Evolutionary conservation across 2,329 filamentous ascomycete genomes (phyloP).

Genomic region (Penicillium sp.): DNA sequence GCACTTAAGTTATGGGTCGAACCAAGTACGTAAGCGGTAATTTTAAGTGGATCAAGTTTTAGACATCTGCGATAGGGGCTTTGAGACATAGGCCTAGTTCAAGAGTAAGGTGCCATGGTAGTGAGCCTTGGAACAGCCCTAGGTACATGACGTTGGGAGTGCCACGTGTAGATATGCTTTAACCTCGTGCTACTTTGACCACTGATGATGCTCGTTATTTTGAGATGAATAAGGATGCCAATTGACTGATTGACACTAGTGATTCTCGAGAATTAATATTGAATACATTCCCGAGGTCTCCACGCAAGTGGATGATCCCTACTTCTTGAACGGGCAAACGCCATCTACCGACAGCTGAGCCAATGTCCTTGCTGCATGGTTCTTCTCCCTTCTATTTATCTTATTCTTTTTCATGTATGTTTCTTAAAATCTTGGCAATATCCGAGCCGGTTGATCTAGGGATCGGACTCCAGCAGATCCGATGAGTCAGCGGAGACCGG

Average conservation of each 20-base stretch:
- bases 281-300: no score
- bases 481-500: neutral
- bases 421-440: neutral
- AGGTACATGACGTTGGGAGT: neutral
- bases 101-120: neutral
- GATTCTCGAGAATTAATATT: no score
- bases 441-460: neutral
- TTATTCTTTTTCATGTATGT: fast-evolving
- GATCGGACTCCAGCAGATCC: neutral
- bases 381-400: neutral
- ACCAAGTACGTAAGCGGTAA: neutral
- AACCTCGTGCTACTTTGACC: neutral
- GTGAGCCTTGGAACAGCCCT: neutral
- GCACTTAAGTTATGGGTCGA: neutral
- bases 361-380: neutral
- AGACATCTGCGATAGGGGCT: neutral
- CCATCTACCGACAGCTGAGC: neutral
- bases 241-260: no score
- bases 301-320: neutral
- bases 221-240: no score
- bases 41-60: no score
- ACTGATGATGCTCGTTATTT: neutral
- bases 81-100: no score
- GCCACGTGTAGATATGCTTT: neutral
- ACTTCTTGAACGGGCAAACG: no score